Evolutionary conservation across 495 filamentous ascomycete genomes (phyloP).

Genomic region (Durotheca rogersii): DNA sequence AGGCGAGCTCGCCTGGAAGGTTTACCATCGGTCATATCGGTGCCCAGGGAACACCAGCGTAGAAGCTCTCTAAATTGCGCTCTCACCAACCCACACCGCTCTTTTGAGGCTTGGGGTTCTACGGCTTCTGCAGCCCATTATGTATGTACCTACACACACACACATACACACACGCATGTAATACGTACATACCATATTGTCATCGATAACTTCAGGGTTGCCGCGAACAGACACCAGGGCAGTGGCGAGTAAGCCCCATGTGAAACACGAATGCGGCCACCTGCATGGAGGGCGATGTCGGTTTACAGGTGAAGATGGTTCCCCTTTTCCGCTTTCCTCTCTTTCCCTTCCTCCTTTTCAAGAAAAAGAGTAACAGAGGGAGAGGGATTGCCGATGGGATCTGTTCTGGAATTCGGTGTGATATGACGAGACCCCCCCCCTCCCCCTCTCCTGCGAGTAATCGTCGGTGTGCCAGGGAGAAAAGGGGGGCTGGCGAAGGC

Average conservation of each 20-base stretch:
- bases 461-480: background rate
- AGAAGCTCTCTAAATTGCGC: slow-evolving; percentile 3
- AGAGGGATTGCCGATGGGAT: too few species aligned
- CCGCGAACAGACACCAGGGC: slow-evolving; percentile 30
- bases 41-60: background rate
- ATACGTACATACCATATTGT: too few species aligned
- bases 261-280: slow-evolving; percentile 27
- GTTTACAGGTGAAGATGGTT: slow-evolving; percentile 4
- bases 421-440: slow-evolving; percentile 3
- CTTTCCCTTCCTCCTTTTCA: too few species aligned
- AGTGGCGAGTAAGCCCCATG: slow-evolving; percentile 23
- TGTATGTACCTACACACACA: background rate
- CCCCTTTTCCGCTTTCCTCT: too few species aligned
- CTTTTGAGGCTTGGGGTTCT: slow-evolving; percentile 2
- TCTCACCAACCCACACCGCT: slow-evolving; percentile 15
- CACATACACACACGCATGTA: slow-evolving; percentile 10
- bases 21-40: background rate
- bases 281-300: slow-evolving; percentile 12
- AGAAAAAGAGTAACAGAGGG: background rate
- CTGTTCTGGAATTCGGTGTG: slow-evolving; percentile 4
- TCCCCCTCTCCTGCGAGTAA: background rate
- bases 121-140: slow-evolving; percentile 11
- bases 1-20: background rate
- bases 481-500: slow-evolving; percentile 2
- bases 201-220: slow-evolving; percentile 17